These are phyloP conservation scores for Scleroderma bovista DNA, from an alignment of 768 basidiomycete species.

Conservation along the genomic window DNA sequence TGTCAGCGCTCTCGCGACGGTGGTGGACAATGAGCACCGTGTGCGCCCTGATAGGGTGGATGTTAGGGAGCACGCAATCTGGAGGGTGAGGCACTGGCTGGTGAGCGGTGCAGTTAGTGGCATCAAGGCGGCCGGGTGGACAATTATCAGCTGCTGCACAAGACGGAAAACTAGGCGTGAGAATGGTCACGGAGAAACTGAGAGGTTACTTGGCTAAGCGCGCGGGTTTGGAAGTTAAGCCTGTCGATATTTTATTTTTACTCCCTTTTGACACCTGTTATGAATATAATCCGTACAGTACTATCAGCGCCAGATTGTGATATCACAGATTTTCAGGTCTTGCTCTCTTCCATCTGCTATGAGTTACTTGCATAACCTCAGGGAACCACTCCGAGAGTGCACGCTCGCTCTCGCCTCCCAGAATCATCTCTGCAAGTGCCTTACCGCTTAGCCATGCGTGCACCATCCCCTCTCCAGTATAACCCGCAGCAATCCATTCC, in stretches of 20 bases:
- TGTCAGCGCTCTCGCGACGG: conserved; percentile 50
- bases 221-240: no score
- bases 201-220: neutral
- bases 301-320: no score
- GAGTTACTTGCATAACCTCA: conserved; percentile 40
- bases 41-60: conserved; percentile 62
- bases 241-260: neutral
- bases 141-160: neutral
- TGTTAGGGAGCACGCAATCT: conserved; percentile 23
- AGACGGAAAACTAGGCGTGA: neutral
- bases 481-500: conserved; percentile 72
- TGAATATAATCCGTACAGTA: no score
- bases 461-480: conserved; percentile 69
- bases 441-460: conserved; percentile 64
- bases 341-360: conserved; percentile 50
- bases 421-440: conserved; percentile 55
- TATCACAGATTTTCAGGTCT: conserved; percentile 36
- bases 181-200: neutral
- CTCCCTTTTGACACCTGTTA: no score
- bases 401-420: conserved; percentile 30
- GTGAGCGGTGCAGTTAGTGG: neutral
- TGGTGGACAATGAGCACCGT: conserved; percentile 65
- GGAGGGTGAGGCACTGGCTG: conserved; percentile 24
- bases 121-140: neutral
- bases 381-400: conserved; percentile 44